Evolutionary conservation across 768 basidiomycete genomes (phyloP).

Genomic region (Hericium coralloides): DNA sequence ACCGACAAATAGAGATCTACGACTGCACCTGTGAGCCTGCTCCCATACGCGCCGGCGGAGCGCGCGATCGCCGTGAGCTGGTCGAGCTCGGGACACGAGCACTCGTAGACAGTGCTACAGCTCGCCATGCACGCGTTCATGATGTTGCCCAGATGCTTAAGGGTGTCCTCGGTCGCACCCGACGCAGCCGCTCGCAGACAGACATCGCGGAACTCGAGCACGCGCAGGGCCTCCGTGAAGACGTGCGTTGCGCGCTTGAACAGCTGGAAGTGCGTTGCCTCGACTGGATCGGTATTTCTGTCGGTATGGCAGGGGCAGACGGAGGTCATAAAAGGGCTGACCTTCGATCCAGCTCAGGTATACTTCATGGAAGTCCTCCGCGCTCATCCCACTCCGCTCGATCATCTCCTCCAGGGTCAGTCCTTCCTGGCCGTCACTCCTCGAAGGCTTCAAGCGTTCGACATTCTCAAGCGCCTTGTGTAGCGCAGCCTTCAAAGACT

Average conservation of each 20-base stretch:
- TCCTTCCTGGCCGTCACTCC: slow-evolving; percentile 39
- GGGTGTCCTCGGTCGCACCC: slow-evolving; percentile 20
- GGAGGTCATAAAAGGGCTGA: slow-evolving; percentile 24
- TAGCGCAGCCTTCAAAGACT: slow-evolving; percentile 36
- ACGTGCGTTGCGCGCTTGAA: slow-evolving; percentile 81
- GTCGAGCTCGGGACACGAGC: slow-evolving; percentile 76
- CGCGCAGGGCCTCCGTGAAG: slow-evolving; percentile 70
- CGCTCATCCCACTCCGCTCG: slow-evolving; percentile 45
- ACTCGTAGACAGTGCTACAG: slow-evolving; percentile 64
- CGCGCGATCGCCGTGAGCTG: slow-evolving; percentile 54
- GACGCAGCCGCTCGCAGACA: slow-evolving; percentile 27
- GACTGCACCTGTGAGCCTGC: slow-evolving; percentile 64
- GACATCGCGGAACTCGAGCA: slow-evolving; percentile 69
- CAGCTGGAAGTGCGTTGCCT: slow-evolving; percentile 73
- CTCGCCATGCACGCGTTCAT: slow-evolving; percentile 77
- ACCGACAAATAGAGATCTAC: slow-evolving; percentile 9
- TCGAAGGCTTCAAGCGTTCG: slow-evolving; percentile 39
- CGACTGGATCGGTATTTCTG: slow-evolving; percentile 36
- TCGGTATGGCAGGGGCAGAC: not conserved
- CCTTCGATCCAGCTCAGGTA: slow-evolving; percentile 79
- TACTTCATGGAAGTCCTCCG: slow-evolving; percentile 48
- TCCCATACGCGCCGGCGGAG: slow-evolving; percentile 69
- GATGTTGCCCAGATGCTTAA: slow-evolving; percentile 50
- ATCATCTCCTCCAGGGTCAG: slow-evolving; percentile 73
- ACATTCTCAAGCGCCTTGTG: slow-evolving; percentile 38